Evolutionary conservation across 768 basidiomycete species (phyloP), one percentile per base, ranked within the genome.

Genomic region (Psilocybe cyanescens): DNA sequence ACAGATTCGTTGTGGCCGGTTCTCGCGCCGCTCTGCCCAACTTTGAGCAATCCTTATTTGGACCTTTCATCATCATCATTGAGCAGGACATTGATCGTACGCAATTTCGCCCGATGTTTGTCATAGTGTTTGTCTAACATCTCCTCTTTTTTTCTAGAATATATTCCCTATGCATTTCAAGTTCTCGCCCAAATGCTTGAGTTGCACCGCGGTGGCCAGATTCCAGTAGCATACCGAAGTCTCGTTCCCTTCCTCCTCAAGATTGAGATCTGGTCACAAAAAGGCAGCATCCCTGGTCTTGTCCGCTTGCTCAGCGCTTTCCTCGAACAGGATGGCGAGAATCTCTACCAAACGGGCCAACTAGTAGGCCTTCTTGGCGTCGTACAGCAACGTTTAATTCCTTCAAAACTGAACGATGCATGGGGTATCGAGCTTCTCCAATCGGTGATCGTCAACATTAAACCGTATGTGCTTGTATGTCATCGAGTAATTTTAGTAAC

Each of bases 101-200:
- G 89, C 57, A 1, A 11, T 51, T 39, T 8, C 49, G 17, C 35
- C 55, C 11, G 51, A 19, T 44, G 45, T 37, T 11, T 12, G n/a
- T 50, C 30, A 29, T 64, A 2, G 11, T 19, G 59, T 12, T 49
- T 39, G 33, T 16, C 44, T 24, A 45, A 50, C 12, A 53, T 37
- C 11, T 35, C 3, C 28, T 3, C 28, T n/a, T 4, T n/a, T 9
- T 19, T 44, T n/a, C 3, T 74, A 95, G 97, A 98, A 78, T 99
- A 97, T 71, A 89, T 99, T 50, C 97, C 97, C 3, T 99, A 97
- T 72, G 91, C 92, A 57, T 98, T 99, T 83, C 97, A 99, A 71
- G 85, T 99, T 66, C 86, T 98, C 48, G 91, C 95, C 0, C 97
- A 99, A 70, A 95, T 99, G 83, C 89, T 99, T 31, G 91, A 95